Percentiles rank a stretch among this genome's conserved stretches.
Evolutionary conservation across 305 asterid species (phyloP).

Genomic region (Solanum aculeatissimum): DNA sequence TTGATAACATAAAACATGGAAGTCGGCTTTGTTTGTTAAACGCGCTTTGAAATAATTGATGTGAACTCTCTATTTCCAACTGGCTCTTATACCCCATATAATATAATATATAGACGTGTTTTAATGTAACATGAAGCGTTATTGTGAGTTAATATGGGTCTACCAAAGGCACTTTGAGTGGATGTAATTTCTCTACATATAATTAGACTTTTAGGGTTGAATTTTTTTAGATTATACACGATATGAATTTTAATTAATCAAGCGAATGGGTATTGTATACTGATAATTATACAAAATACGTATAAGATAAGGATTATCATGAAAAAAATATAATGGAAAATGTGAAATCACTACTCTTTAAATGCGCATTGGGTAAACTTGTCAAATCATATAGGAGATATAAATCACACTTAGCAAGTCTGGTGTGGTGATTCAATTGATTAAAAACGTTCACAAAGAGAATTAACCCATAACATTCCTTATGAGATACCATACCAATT

Average conservation of each 20-base stretch:
- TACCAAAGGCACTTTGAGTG: background rate
- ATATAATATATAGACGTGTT: background rate
- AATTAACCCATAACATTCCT: background rate
- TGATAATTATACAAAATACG: background rate
- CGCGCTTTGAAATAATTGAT: background rate
- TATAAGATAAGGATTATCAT: background rate
- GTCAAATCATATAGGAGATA: background rate
- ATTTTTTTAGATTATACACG: background rate
- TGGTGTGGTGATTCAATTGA: background rate
- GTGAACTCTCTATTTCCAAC: background rate
- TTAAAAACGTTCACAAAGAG: no score
- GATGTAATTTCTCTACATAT: background rate
- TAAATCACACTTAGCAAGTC: background rate
- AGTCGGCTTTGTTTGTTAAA: background rate
- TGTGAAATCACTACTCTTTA: no score
- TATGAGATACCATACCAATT: background rate
- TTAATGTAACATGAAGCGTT: background rate
- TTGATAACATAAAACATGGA: background rate
- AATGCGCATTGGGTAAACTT: no score
- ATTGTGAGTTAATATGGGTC: background rate
- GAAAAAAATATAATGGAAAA: no score
- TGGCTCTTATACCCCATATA: background rate
- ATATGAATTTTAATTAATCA: background rate
- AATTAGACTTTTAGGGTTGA: background rate
- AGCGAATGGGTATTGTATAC: fast-evolving